Base-by-base conservation (phyloP, 225 moss, liverwort and hornwort species). In the Pseudoscleropodium purum region DNA sequence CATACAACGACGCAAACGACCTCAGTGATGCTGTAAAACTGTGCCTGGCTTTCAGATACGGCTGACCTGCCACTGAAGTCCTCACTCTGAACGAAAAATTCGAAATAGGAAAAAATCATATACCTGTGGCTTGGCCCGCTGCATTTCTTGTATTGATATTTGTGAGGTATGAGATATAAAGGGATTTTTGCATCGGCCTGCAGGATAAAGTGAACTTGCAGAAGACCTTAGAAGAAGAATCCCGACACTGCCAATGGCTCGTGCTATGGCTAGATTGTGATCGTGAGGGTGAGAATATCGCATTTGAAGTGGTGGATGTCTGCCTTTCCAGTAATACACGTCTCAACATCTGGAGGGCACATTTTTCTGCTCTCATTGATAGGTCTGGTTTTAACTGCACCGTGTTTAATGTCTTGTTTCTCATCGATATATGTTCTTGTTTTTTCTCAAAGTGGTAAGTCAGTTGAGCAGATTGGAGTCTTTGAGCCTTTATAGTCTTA, bases 201-300 rank as follows among this genome's bases (percentile, higher is more conserved):
- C 94, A 99, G 96, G 99, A 99, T 67, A 99, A 99, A 91, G 57
- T 89, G 59, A 93, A 94, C 21, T 79, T 99, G 91, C 89, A 92
- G 86, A 95, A 90, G 93, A 99, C 99, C 31, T 83, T 97, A 84
- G 94, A 97, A 91, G 97, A 97, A 90, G 99, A 99, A 94, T 91
- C 99, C 61, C 95, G 97, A 69, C 92, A 91, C 82, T 96, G 99
- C 90, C 96, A 99, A 84, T 95, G 96, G 95, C 94, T 99, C 70
- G 97, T 99, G 85, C 92, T 99, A 80, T 99, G 99, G 99, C 90
- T 99, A 78, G 99, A 99, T 93, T 99, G 99, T 93, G 99, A 99
- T 94, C 96, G 99, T 82, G 99, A 99, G 94, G 99, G 99, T 92
- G 99, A 99, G 90, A 99, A 99, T 91, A 99, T 99, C 67, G 99